Evolutionary conservation across 1,284 basidiomycete genomes (phyloP), one percentile per base, ranked within the genome.

Genomic region (Apiotrichum siamense): DNA sequence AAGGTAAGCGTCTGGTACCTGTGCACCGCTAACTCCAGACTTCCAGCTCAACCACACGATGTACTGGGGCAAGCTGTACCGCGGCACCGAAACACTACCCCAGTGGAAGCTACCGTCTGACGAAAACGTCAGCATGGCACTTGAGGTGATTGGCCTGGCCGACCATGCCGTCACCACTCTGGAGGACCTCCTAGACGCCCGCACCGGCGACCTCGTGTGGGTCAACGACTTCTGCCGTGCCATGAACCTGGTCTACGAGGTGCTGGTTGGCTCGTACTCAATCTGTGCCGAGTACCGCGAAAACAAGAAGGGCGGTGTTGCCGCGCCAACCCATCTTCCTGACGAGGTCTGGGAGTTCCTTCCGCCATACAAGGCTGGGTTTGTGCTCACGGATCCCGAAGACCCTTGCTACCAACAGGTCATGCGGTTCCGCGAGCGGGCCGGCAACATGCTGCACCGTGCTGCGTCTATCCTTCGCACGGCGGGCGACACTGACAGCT

Each of bases 191-290:
- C 73, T 88, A 10, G 74, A 76, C 12, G 78, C 75, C 6, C 79
- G 80, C 12, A 73, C 75, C 3, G 78, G 67, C 31, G 82, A 88
- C 63, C 83, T 78, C 51, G 77, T 82, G 18, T 84, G 85, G 75
- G 83, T 87, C 27, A 97, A 96, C 69, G 92, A 97, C 71, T 96
- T 97, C 69, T 97, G 93, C 73, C 83, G 94, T 79, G 85, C 76
- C 54, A 78, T 77, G 21, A 60, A 60, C 39, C 53, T 70, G 24
- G 50, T 72, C 17, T 67, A 70, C 54, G 66, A 64, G 49, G 56
- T 61, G 7, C 46, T 67, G 15, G 57, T 59, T 26, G 67, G 64
- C 2, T 58, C 60, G 0, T 63, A 67, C 55, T 65, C 64, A 29
- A 56, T 69, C 47, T 55, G 74, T 49, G 62, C 66, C 44, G 71